phyloP scores from a whole-genome alignment of 306 rosid genomes.

The Acacia melanoxylon region DNA sequence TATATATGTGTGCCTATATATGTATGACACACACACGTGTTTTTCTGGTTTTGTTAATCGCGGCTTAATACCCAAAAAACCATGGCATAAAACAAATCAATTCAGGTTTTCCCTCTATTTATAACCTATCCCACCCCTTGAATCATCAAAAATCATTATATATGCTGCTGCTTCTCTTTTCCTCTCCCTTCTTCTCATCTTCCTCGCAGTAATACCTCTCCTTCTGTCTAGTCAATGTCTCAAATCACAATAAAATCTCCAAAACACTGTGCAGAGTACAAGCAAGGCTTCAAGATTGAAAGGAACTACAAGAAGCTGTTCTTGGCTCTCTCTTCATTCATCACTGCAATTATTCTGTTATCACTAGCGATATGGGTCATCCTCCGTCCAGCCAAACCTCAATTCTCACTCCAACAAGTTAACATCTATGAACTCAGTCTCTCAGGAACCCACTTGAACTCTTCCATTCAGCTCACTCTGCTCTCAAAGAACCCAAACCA shows the following conservation, averaged over 20 bases:
- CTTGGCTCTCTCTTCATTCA: slow-evolving; percentile 44
- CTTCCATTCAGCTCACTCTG: slow-evolving; percentile 80
- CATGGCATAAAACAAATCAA: slow-evolving; percentile 24
- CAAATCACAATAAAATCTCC: slow-evolving; percentile 59
- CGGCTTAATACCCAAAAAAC: slow-evolving; percentile 44
- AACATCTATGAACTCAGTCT: slow-evolving; percentile 76
- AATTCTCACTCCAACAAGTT: slow-evolving; percentile 67
- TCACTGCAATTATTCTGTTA: slow-evolving; percentile 53
- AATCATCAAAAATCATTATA: neutral
- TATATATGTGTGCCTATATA: neutral
- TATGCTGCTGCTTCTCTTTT: slow-evolving; percentile 21
- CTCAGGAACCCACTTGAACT: slow-evolving; percentile 61
- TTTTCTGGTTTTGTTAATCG: neutral
- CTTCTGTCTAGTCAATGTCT: slow-evolving; percentile 63
- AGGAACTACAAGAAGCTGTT: slow-evolving; percentile 67
- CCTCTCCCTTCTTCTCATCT: neutral
- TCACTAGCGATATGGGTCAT: slow-evolving; percentile 62
- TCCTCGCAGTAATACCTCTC: neutral
- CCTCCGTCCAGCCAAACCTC: slow-evolving; percentile 77
- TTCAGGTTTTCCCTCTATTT: slow-evolving; percentile 47
- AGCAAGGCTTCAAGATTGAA: slow-evolving; percentile 45
- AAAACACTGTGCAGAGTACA: slow-evolving; percentile 69
- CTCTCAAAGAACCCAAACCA: slow-evolving; percentile 80
- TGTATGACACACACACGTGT: neutral
- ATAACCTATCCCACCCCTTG: slow-evolving; percentile 34